Conservation (phyloP, 23 red algal genomes). For the Gracilaria vermiculophylla region DNA sequence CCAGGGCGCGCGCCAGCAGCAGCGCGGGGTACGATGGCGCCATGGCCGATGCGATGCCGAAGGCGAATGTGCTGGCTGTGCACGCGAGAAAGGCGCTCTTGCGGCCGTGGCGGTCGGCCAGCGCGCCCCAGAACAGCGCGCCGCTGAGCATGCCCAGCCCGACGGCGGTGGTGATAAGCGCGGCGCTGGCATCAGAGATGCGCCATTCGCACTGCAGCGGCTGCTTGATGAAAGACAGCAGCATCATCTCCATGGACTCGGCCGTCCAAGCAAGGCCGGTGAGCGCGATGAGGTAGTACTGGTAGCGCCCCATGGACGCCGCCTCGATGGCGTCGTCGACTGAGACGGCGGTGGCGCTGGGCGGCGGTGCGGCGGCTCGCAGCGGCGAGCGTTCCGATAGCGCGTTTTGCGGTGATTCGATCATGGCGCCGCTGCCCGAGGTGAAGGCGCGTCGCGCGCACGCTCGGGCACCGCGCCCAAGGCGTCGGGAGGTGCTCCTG, state of each 20-base stretch:
- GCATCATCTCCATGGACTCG: conserved; percentile 78
- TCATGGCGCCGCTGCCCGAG: too few relatives aligned
- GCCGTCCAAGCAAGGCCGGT: conserved; percentile 54
- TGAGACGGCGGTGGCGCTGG: background rate
- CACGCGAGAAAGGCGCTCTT: background rate
- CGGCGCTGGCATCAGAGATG: conserved; percentile 56
- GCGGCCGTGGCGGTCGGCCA: conserved; percentile 46
- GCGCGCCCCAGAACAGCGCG: conserved; percentile 18
- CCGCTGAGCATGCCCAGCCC: conserved; percentile 58
- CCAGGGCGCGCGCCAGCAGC: conserved; percentile 15
- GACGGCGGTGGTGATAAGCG: conserved; percentile 52
- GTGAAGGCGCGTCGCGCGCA: background rate
- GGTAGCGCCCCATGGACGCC: conserved; percentile 32
- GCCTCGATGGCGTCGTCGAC: conserved; percentile 52
- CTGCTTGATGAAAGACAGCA: conserved; percentile 61
- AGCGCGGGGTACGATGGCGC: conserved; percentile 24
- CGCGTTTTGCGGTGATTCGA: background rate
- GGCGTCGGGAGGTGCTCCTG: too few relatives aligned
- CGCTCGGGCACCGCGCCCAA: too few relatives aligned
- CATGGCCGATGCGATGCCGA: conserved; percentile 27
- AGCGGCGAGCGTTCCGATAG: background rate
- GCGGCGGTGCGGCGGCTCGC: background rate
- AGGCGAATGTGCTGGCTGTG: conserved; percentile 13
- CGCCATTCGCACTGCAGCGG: conserved; percentile 60
- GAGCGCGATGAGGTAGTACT: conserved; percentile 10